These are phyloP conservation scores for Paecilomyces dactylethromorphus DNA, from an alignment of 2,329 filamentous ascomycete genomes.

Conservation along the genomic window DNA sequence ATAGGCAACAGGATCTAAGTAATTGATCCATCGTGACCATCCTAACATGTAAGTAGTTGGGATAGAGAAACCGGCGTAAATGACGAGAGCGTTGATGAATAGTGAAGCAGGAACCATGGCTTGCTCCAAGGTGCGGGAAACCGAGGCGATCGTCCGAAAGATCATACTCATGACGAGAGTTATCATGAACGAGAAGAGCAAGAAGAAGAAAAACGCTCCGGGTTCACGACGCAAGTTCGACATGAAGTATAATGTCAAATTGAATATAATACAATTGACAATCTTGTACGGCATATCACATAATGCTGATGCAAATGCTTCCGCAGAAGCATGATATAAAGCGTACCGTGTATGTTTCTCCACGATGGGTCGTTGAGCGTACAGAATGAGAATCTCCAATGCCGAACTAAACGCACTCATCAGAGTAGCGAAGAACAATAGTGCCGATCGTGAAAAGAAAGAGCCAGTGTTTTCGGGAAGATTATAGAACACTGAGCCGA, in stretches of 20 bases:
- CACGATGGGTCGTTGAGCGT: conserved; percentile 83
- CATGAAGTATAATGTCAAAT: conserved; percentile 80
- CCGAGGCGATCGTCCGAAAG: conserved; percentile 73
- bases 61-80: conserved; percentile 46
- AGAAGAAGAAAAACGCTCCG: conserved; percentile 78
- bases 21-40: conserved; percentile 81
- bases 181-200: conserved; percentile 66
- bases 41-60: conserved; percentile 57
- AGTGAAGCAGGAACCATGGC: conserved; percentile 52
- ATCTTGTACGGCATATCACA: conserved; percentile 81
- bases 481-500: conserved; percentile 77
- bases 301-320: conserved; percentile 82
- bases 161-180: conserved; percentile 79
- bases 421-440: conserved; percentile 82
- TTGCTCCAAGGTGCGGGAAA: conserved; percentile 60
- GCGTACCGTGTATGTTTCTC: conserved; percentile 85
- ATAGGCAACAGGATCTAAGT: conserved; percentile 72
- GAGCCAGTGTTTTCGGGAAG: conserved; percentile 57
- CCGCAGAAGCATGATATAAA: conserved; percentile 81
- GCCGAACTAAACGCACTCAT: conserved; percentile 79
- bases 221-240: conserved; percentile 68
- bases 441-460: conserved; percentile 71
- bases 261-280: conserved; percentile 67
- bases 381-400: conserved; percentile 78
- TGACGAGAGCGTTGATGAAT: conserved; percentile 36